Conservation (phyloP, 2,329 filamentous ascomycete species). For the Tolypocladium endophyticum region DNA sequence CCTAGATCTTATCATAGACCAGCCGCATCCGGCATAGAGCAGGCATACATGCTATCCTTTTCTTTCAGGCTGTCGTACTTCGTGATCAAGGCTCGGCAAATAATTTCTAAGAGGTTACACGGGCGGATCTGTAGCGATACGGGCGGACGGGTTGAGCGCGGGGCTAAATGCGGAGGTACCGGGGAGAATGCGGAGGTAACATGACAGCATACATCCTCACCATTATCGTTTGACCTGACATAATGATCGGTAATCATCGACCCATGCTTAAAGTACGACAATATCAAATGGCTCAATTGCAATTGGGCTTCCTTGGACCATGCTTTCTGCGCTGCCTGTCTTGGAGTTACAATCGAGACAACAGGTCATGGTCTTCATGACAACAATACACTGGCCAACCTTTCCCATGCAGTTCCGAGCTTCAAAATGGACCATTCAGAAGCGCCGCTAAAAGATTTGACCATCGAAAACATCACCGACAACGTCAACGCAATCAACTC, state of each 20-base stretch:
- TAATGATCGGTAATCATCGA: background rate
- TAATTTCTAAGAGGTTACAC: no score
- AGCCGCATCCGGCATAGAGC: background rate
- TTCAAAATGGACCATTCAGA: background rate
- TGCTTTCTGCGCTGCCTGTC: background rate
- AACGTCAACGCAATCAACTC: background rate
- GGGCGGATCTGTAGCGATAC: no score
- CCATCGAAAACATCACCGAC: background rate
- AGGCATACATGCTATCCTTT: background rate
- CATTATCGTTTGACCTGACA: background rate
- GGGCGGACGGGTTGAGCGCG: background rate
- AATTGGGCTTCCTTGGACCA: background rate
- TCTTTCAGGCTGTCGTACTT: background rate
- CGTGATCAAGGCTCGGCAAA: background rate
- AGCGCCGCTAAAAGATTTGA: background rate
- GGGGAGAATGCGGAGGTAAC: background rate
- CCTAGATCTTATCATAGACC: background rate
- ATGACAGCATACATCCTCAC: background rate
- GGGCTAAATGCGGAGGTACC: background rate
- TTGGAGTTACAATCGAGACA: background rate
- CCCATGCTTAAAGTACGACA: background rate
- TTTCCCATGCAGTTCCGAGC: background rate
- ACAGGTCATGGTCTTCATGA: background rate
- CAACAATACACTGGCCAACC: background rate
- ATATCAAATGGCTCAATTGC: background rate